Conservation (phyloP, 2,329 filamentous ascomycete genomes). For the Seiridium cupressi region DNA sequence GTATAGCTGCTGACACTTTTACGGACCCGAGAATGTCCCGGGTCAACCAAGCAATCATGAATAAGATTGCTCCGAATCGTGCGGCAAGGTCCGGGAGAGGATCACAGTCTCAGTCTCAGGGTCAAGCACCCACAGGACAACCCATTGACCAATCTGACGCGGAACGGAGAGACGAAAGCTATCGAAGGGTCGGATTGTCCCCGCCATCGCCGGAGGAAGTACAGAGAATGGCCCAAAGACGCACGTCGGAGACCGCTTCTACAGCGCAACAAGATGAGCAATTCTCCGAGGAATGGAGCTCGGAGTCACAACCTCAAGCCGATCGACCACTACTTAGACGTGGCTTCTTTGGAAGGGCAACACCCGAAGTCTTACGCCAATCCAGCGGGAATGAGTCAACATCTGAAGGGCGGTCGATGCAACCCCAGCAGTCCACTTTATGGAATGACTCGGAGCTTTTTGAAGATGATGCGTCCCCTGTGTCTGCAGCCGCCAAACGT, state of each 20-base stretch:
- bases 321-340: not conserved
- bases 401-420: not conserved
- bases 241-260: not conserved
- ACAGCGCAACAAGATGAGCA: not conserved
- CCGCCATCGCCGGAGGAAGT: slow-evolving; percentile 4
- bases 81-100: not conserved
- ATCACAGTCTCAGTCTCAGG: not conserved
- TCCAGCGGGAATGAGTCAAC: not conserved
- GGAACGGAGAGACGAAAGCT: not conserved
- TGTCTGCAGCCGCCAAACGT: slow-evolving; percentile 29
- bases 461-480: slow-evolving; percentile 40
- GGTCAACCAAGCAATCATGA: slow-evolving; percentile 14
- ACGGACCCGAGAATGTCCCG: slow-evolving; percentile 26
- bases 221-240: not conserved
- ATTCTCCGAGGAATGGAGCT: not conserved
- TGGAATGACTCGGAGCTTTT: slow-evolving; percentile 19
- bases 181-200: not conserved
- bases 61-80: slow-evolving; percentile 14
- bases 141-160: not conserved
- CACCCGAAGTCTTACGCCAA: not conserved
- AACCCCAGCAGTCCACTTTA: not conserved
- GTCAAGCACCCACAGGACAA: slow-evolving; percentile 1
- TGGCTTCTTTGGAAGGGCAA: not conserved
- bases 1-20: slow-evolving; percentile 17
- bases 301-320: not conserved